Base-by-base conservation (phyloP, 2,329 filamentous ascomycete genomes). In the Fusarium coffeatum region DNA sequence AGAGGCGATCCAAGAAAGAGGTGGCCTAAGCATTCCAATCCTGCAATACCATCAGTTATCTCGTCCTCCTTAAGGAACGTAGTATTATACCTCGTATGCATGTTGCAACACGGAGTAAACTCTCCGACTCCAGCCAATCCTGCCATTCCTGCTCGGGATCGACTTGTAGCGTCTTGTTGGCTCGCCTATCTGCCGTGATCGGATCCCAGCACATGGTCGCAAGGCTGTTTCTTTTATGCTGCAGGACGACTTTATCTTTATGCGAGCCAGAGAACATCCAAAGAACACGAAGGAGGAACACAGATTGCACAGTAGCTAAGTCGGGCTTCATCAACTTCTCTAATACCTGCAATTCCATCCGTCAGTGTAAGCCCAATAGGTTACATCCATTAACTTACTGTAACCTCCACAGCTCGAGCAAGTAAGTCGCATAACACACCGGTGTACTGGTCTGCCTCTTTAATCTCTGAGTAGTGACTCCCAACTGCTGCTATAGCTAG, bases 41-140 rank as follows among this genome's bases (percentile, higher is more conserved):
- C 28, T 30, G 28, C 1, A 30, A 13, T 5, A 23, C 6, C 23
- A 23, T 23, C 23, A 23, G n/a, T n/a, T n/a, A n/a, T n/a, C n/a
- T n/a, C n/a, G n/a, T n/a, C n/a, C n/a, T n/a, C n/a, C n/a, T n/a
- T n/a, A n/a, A n/a, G n/a, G n/a, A n/a, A n/a, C n/a, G n/a, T n/a
- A n/a, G n/a, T n/a, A n/a, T n/a, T n/a, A n/a, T n/a, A n/a, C 34
- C 30, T 15, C 51, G 25, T 0, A 46, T 25, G 3, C 51, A 59
- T 5, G 20, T 46, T 0, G 5, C 10, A 0, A 59, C 2, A 9
- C 51, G 56, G 1, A 59, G 10, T 13, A 30, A 20, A 5, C 41
- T 46, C 16, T 57, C 56, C 0, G 18, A 7, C 0, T 2, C 0
- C 0, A 59, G 5, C 51, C 51, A 57, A 0, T 1, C 1, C 3